phyloP scores from a whole-genome alignment of 2,329 filamentous ascomycete species.

The Stagonosporopsis vannaccii region DNA sequence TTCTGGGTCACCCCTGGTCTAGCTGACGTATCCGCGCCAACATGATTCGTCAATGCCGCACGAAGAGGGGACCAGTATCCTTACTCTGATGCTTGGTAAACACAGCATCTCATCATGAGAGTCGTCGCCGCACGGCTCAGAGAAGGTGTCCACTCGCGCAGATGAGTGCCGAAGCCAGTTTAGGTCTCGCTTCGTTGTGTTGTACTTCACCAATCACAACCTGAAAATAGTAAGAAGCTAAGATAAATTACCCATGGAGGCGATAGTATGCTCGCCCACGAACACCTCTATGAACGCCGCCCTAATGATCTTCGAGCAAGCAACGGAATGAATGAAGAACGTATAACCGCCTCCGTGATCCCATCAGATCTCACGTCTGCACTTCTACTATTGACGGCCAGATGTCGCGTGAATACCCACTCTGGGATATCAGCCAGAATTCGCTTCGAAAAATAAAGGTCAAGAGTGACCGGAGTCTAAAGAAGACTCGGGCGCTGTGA shows the following conservation, averaged over 20 bases:
- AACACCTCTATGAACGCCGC: constrained; percentile 43
- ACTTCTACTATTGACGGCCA: not conserved
- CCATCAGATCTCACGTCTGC: constrained; percentile 5
- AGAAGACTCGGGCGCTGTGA: constrained; percentile 12
- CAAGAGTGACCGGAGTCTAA: constrained; percentile 17
- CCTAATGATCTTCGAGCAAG: constrained; percentile 30
- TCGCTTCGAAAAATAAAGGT: constrained; percentile 9
- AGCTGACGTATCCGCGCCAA: constrained; percentile 5
- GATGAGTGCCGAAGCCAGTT: not conserved
- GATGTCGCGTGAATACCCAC: not conserved
- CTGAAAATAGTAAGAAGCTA: not conserved
- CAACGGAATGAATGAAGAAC: constrained; percentile 6
- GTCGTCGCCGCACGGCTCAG: not conserved
- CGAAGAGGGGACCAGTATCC: not conserved
- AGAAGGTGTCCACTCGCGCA: not conserved
- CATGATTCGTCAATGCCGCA: constrained; percentile 10
- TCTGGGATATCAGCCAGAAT: constrained; percentile 3
- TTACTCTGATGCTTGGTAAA: not conserved
- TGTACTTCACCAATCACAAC: not conserved
- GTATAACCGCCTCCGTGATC: constrained; percentile 4
- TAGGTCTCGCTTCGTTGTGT: not conserved
- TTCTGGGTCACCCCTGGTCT: not conserved
- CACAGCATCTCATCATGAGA: not conserved
- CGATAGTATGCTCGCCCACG: constrained; percentile 11
- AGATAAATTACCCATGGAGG: constrained; percentile 13